Evolutionary conservation across 1,284 basidiomycete genomes (phyloP).

Genomic region (Cryptococcus sp.): DNA sequence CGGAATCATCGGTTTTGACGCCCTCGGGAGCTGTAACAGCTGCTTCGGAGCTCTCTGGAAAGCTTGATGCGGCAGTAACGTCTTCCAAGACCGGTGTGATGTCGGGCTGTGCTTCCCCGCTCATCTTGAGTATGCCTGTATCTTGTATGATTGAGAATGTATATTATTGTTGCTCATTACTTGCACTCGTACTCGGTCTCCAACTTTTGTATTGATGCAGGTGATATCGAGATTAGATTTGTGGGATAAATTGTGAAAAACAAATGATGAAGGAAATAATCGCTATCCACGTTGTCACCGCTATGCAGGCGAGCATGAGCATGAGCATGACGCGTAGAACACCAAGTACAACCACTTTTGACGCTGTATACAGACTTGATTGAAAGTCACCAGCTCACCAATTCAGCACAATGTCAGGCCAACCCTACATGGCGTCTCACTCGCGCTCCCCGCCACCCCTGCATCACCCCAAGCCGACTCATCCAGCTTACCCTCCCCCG

Average conservation of each 20-base stretch:
- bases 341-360: neutral
- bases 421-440: conserved; percentile 49
- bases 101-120: neutral
- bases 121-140: neutral
- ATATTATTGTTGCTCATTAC: no score
- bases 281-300: no score
- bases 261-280: neutral
- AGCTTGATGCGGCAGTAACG: neutral
- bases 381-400: no score
- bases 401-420: conserved; percentile 31
- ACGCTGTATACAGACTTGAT: no score
- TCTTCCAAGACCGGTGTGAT: neutral
- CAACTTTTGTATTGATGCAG: no score
- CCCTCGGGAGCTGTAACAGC: no score
- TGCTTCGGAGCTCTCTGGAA: no score
- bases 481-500: conserved; percentile 78
- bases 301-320: no score
- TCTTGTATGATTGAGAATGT: neutral
- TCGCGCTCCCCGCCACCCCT: conserved; percentile 72
- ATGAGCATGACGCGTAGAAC: neutral
- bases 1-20: no score
- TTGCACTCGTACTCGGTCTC: no score
- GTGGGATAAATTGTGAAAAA: neutral
- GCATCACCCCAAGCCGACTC: conserved; percentile 85
- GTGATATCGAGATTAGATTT: no score